phyloP scores from a whole-genome alignment of 2,329 filamentous ascomycete species.

The Colletotrichum godetiae region DNA sequence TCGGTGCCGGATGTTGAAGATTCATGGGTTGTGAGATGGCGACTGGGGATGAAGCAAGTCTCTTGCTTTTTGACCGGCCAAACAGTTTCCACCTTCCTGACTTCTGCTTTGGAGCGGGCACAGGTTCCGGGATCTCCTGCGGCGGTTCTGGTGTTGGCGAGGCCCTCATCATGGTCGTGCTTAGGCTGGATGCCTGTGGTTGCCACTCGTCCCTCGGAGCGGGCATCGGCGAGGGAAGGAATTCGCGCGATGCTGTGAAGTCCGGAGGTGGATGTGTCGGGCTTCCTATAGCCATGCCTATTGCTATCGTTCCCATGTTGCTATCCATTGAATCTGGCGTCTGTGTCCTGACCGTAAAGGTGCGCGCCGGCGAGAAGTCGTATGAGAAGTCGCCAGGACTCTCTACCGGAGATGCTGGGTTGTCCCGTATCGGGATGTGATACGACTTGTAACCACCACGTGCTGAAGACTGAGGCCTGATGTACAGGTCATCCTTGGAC shows the following conservation, averaged over 20 bases:
- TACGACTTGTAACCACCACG: slow-evolving; percentile 51
- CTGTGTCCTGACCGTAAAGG: slow-evolving; percentile 51
- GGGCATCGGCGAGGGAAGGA: neutral
- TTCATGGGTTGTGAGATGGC: slow-evolving; percentile 31
- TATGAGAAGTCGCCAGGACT: slow-evolving; percentile 48
- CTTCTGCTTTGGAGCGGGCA: slow-evolving; percentile 54
- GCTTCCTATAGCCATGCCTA: slow-evolving; percentile 81
- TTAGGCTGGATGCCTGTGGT: slow-evolving; percentile 39
- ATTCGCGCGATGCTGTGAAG: slow-evolving; percentile 25
- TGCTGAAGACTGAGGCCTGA: slow-evolving; percentile 44
- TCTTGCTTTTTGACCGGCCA: slow-evolving; percentile 53
- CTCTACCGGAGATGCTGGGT: slow-evolving; percentile 55
- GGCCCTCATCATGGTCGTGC: slow-evolving; percentile 23
- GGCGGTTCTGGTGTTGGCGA: slow-evolving; percentile 32
- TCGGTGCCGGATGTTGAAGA: slow-evolving; percentile 16
- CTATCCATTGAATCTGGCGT: slow-evolving; percentile 57
- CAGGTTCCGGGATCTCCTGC: slow-evolving; percentile 16
- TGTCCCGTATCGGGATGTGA: slow-evolving; percentile 54
- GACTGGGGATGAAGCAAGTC: slow-evolving; percentile 34
- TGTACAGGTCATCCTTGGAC: slow-evolving; percentile 56
- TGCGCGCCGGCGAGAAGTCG: slow-evolving; percentile 45
- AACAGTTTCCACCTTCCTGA: slow-evolving; percentile 71
- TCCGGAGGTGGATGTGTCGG: slow-evolving; percentile 60
- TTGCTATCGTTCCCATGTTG: slow-evolving; percentile 57
- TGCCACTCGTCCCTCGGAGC: slow-evolving; percentile 40